Evolutionary conservation across 768 basidiomycete genomes (phyloP), one percentile per base, ranked within the genome.

Genomic region (Crepidotus variabilis): DNA sequence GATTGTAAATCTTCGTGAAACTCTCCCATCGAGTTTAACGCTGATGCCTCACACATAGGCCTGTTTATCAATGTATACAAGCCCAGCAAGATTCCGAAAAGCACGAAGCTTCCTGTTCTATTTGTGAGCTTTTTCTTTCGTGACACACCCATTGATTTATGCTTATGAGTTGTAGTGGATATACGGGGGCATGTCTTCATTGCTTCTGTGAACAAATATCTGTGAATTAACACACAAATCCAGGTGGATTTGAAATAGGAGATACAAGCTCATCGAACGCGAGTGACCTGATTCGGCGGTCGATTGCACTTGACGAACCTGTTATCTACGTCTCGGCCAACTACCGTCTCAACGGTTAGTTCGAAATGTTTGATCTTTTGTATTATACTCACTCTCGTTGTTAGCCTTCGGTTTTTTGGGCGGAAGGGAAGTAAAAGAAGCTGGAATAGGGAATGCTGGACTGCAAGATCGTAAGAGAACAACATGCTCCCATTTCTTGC

Each of bases 381-480:
- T 33, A 20, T 33, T 24, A 49, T 10, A 32, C 16, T 47, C 52
- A 34, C 28, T 18, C 16, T 34, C 9, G 43, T 45, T 34, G 20
- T 21, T 35, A 71, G 72, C 71, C 0, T 72, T 75, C 32, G 78
- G 77, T 1, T 78, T 78, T 56, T 54, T 78, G n/a, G 75, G 66
- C 8, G 70, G 75, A 16, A 62, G 73, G 45, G 71, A 78, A 57
- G 68, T 74, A 6, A 69, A 72, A 36, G 69, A 60, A 6, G 76
- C 73, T 8, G 73, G 75, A 1, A 65, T 74, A 6, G 74, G 67
- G 18, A 85, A 84, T 65, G 67, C 79, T 1, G 82, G 83, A 14
- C 63, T 85, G 7, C 68, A 68, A 56, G 84, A 85, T 61, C 78
- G 78, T 79, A 55, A 61, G 76, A 71, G 10, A 13, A 39, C 4